Evolutionary conservation across 2,329 filamentous ascomycete genomes (phyloP).

Genomic region (Xylogone sp.): DNA sequence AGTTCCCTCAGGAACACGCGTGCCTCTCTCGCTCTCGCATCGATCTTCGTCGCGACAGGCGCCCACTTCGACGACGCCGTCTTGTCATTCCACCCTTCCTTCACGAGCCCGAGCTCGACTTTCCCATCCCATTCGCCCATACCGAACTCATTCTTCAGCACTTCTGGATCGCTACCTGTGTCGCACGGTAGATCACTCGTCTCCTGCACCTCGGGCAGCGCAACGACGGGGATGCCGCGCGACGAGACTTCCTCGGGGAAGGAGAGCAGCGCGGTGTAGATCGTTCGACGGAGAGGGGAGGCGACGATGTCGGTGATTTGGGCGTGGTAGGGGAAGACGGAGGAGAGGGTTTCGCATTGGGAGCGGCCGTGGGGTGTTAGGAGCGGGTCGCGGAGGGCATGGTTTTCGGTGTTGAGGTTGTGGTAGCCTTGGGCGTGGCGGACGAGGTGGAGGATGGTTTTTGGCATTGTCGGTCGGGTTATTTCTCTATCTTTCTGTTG

Average conservation of each 20-base stretch:
- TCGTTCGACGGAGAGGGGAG: conserved; percentile 75
- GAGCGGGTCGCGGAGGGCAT: conserved; percentile 70
- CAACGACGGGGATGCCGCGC: conserved; percentile 43
- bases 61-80: conserved; percentile 9
- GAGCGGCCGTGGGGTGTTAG: conserved; percentile 72
- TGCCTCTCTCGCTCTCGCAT: conserved; percentile 46
- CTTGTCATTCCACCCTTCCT: conserved; percentile 72
- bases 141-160: conserved; percentile 58
- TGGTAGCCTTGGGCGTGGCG: conserved; percentile 78
- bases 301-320: conserved; percentile 68
- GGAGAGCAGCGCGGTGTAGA: conserved; percentile 70
- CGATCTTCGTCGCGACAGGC: conserved; percentile 3
- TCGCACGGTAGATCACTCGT: conserved; percentile 73
- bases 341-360: conserved; percentile 65
- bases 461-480: conserved; percentile 9
- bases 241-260: conserved; percentile 55
- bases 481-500: neutral
- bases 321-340: conserved; percentile 60
- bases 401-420: conserved; percentile 70
- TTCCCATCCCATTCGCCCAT: conserved; percentile 30
- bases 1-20: conserved; percentile 53
- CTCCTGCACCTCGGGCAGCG: conserved; percentile 76
- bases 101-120: conserved; percentile 62
- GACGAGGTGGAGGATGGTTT: conserved; percentile 57
- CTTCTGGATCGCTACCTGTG: conserved; percentile 56